Evolutionary conservation across 176 grass and related monocot genomes (phyloP), one percentile per base, ranked within the genome.

Genomic region (Triticum urartu): DNA sequence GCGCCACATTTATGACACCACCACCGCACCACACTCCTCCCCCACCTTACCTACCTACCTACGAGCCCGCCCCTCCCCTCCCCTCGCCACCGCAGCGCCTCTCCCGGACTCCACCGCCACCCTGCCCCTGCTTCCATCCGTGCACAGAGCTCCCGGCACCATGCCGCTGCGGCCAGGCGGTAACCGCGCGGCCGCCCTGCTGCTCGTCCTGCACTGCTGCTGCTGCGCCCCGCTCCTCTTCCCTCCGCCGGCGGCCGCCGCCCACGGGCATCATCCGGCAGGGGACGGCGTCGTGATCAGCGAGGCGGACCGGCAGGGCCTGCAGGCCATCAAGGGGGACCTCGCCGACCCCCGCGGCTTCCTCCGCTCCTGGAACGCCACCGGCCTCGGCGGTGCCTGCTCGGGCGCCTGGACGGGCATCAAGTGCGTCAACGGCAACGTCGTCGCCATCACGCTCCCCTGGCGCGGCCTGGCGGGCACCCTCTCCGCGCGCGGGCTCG

Each of bases 311-410:
- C 83, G 85, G 77, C 87, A 93, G 77, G 94, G 94, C 35, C 89
- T 95, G 22, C 89, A 95, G 80, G 94, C 94, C 1, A 54, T 95
- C 83, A 91, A 89, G 85, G 81, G 87, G 17, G 91, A 83, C 26
- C 83, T 95, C 22, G 26, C 64, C 4, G 94, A 95, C 81, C 91
- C 87, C 6, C 52, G 34, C 9, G 91, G 89, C 15, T 32, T 90
- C 42, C 87, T 95, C 20, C 72, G 84, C 20, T 68, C 80, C 89
- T 95, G 94, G 94, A 95, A 95, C 82, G 94, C 59, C 77, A 88
- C 91, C 6, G 94, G 94, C 77, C 86, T 95, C 43, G 87, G 73
- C 73, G 73, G 84, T 60, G 94, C 94, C 3, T 95, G 91, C 84
- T 89, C 87, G 3, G 94, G 94, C 28, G 21, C 64, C 11, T 95